Base-by-base conservation (phyloP, 441 rosid genomes). In the Codiaeum variegatum region DNA sequence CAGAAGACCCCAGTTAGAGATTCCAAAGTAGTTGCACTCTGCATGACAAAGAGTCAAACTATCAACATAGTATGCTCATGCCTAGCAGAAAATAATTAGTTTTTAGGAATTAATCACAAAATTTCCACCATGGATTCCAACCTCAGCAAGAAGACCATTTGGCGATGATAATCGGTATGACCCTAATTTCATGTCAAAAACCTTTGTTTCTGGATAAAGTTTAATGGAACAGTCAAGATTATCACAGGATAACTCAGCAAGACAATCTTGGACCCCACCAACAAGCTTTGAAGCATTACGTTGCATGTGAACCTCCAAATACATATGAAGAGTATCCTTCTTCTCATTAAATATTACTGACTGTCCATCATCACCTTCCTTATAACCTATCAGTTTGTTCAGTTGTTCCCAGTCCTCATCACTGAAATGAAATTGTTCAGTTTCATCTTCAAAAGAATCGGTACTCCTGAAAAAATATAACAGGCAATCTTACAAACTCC, bases 321-420 rank as follows among this genome's bases (percentile, higher is more conserved):
- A 83, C 65, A 90, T 91, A 69, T 90, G 90, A 77, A 96, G 91
- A 76, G 80, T 68, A 83, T 96, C 98, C 72, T 84, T 80, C 77
- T 86, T 90, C 69, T 85, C 90, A 81, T 79, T 80, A 77, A 68
- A 70, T 59, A 83, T 70, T 55, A 80, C 62, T 21, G 86, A 84
- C 60, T 87, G 88, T n/a, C 58, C 90, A 67, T 81, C 82, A 66
- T 84, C 93, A 63, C 83, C 90, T 88, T 92, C 99, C 84, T 84
- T 94, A 70, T 90, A 96, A 62, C 99, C 99, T 70, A 96, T 92
- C 67, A 92, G 79, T 77, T 83, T 90, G 77, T 94, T 96, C 66
- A 96, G 79, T 68, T 87, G 98, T 79, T 88, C 92, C 98, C 98
- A 96, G 67, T 96, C 99, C 82, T 96, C 98, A 74, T 87, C 94